Evolutionary conservation across 139 green algal species (phyloP).

Genomic region (Parachlorella kessleri): DNA sequence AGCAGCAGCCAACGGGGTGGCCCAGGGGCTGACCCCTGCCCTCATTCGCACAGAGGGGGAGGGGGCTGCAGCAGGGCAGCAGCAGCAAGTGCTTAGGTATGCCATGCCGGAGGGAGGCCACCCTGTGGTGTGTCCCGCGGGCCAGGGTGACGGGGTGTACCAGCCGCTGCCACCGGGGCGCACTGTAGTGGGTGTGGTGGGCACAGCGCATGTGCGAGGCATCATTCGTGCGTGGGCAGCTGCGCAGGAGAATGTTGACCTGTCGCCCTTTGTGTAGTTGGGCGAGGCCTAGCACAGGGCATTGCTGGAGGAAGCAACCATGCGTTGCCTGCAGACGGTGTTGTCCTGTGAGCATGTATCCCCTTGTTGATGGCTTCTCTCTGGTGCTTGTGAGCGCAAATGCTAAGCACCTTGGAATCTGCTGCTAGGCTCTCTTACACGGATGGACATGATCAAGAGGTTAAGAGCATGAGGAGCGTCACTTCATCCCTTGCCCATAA

Average conservation of each 20-base stretch:
- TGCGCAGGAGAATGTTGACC: constrained; percentile 17
- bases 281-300: background rate
- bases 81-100: constrained; percentile 62
- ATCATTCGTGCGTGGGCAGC: constrained; percentile 68
- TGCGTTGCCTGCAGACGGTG: too few species aligned
- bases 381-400: too few species aligned
- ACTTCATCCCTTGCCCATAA: too few species aligned
- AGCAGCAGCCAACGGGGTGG: constrained; percentile 52
- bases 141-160: constrained; percentile 74
- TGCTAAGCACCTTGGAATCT: too few species aligned
- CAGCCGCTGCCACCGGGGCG: constrained; percentile 22
- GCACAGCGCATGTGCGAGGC: constrained; percentile 82
- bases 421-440: too few species aligned
- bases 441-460: too few species aligned
- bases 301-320: background rate
- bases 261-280: constrained; percentile 1
- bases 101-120: constrained; percentile 60
- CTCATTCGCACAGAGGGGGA: constrained; percentile 50
- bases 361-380: too few species aligned
- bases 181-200: constrained; percentile 82
- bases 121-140: constrained; percentile 42
- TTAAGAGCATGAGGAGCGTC: too few species aligned
- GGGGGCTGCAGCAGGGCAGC: background rate
- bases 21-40: constrained; percentile 43
- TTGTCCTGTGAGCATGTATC: too few species aligned